Base-by-base conservation (phyloP, 352 stramenopile species). In the Globisporangium ultimum region DNA sequence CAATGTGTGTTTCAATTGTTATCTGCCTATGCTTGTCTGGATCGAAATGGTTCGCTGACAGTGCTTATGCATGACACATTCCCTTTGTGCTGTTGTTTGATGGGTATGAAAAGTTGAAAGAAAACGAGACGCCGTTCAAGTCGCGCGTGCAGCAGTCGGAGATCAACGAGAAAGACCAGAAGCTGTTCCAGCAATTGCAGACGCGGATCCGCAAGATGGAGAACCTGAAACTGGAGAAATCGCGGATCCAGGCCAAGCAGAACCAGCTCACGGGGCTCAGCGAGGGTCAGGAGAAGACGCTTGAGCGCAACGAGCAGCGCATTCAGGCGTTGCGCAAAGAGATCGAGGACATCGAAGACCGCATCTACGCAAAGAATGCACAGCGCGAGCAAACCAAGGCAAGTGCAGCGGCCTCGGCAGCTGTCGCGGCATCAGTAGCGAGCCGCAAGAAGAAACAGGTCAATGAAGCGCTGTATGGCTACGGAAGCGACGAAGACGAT, bases 181-280 rank as follows among this genome's bases (percentile, higher is more conserved):
- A 89, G 62, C 54, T 95, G 17, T 95, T 92, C 58, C 62, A 89
- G 56, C 83, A 91, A 55, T 60, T 96, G 13, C 80, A 94, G 61
- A 71, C 68, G 13, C 84, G 85, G 17, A 86, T 95, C n/a, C 58
- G 63, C 8, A 97, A 96, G 64, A 83, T 96, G 71, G 76, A 90
- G 45, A 90, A 95, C 47, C 58, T 95, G 2, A 75, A 89, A 53
- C 54, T 73, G 18, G 86, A 95, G 59, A 76, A 55, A n/a, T 55
- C 61, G 51, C 67, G 82, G 10, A 95, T 95, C 48, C 51, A 82
- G 20, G 80, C 80, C 50, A 95, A 95, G 56, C 79, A 92, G 56
- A 67, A 88, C 46, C 62, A 85, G 20, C 60, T 88, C 13, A 65
- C 76, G 10, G 84, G 80, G 0, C 62, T 93, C 11, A 76, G 72